A percentile compares a stretch with the other conserved stretches of the same genome.
Conservation (phyloP, 139 green algal species). For the Chlamydomonas incerta region DNA sequence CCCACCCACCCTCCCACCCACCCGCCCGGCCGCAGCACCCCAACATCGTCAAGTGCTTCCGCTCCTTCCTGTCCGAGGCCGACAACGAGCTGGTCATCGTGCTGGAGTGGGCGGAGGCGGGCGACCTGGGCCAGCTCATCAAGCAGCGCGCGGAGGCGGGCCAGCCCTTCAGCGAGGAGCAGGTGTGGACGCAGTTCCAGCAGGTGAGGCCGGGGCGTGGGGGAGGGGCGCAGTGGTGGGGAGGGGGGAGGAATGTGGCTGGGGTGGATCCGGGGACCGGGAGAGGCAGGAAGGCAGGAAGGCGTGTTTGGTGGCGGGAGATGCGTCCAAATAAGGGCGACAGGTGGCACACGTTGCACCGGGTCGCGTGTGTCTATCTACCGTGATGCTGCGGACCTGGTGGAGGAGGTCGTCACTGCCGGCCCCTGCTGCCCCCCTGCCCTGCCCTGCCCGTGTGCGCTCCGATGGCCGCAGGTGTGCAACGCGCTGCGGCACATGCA, state of each 20-base stretch:
- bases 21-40: constrained; percentile 22
- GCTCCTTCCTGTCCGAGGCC: constrained; percentile 36
- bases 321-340: too few species aligned
- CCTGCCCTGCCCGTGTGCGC: neutral
- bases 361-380: too few species aligned
- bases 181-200: constrained; percentile 52
- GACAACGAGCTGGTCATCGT: constrained; percentile 74
- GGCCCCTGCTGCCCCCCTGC: too few species aligned
- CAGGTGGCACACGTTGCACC: too few species aligned
- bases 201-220: constrained; percentile 36
- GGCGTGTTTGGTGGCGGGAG: too few species aligned
- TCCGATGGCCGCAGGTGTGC: constrained; percentile 46
- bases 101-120: constrained; percentile 68
- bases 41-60: constrained; percentile 67
- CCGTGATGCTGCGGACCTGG: too few species aligned
- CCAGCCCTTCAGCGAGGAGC: constrained; percentile 39
- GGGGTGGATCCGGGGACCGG: too few species aligned
- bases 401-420: too few species aligned
- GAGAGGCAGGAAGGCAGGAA: too few species aligned
- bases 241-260: neutral
- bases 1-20: too few species aligned
- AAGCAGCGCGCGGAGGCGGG: constrained; percentile 21
- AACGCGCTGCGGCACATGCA: constrained; percentile 69
- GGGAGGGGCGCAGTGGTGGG: too few species aligned
- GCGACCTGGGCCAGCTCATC: constrained; percentile 60